These are phyloP conservation scores for Carex kokanica DNA, from an alignment of 176 grass and related monocot genomes.

Conservation along the genomic window DNA sequence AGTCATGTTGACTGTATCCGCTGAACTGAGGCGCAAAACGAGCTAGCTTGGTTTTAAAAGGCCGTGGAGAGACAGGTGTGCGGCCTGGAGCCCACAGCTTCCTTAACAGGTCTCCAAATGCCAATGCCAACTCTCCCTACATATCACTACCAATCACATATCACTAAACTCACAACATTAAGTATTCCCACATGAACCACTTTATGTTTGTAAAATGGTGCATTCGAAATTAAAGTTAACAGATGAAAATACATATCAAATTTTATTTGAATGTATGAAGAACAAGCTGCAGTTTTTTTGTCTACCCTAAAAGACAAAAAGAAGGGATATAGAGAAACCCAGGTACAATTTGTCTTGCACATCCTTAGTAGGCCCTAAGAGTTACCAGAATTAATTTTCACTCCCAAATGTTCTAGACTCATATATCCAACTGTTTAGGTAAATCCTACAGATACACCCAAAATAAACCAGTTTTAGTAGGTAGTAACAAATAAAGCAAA, in stretches of 20 bases:
- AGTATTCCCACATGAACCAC: not conserved
- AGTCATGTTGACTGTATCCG: conserved; percentile 97
- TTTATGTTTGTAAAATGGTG: not conserved
- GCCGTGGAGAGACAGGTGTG: conserved; percentile 74
- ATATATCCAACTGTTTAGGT: not conserved
- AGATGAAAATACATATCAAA: not conserved
- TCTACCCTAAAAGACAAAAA: not conserved
- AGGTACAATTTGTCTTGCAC: not conserved
- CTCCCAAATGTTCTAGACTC: not conserved
- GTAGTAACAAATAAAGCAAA: not conserved
- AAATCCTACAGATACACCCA: not conserved
- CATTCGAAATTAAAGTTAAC: not conserved
- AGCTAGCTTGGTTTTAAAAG: conserved; percentile 94
- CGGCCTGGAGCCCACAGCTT: conserved; percentile 96
- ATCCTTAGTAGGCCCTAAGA: not conserved
- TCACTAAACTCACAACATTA: conserved; percentile 52
- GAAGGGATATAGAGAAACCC: not conserved
- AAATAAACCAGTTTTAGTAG: not conserved
- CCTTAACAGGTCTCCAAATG: conserved; percentile 93
- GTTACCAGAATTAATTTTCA: not conserved
- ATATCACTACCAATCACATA: conserved; percentile 73
- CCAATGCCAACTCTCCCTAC: conserved; percentile 99
- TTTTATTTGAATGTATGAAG: not conserved
- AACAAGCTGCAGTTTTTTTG: not conserved
- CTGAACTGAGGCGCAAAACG: conserved; percentile 98